Conservation (phyloP, 768 basidiomycete genomes). For the Melanogaster broomeanus region DNA sequence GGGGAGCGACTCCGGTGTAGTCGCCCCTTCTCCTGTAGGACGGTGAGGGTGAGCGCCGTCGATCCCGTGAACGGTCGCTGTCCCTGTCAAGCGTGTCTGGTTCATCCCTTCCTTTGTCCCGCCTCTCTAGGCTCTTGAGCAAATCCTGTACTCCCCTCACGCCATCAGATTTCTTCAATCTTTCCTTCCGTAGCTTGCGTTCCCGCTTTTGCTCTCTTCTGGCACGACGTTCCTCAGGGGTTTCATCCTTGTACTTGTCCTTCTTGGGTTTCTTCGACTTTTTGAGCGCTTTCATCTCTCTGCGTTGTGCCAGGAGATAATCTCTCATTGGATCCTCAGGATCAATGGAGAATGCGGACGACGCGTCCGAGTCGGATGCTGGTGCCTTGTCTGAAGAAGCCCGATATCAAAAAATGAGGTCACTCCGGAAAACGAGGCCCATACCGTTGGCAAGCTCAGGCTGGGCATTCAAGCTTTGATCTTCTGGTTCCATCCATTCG, state of each 20-base stretch:
- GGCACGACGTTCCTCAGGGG: constrained; percentile 73
- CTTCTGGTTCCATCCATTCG: constrained; percentile 83
- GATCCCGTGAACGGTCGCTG: constrained; percentile 8
- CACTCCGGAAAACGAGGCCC: constrained; percentile 16
- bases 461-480: constrained; percentile 84
- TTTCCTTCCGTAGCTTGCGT: constrained; percentile 58
- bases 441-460: constrained; percentile 69
- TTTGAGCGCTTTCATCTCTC: constrained; percentile 64
- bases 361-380: constrained; percentile 66
- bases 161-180: constrained; percentile 58
- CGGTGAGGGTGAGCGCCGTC: constrained; percentile 18
- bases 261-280: constrained; percentile 65
- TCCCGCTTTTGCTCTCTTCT: constrained; percentile 75
- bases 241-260: constrained; percentile 71
- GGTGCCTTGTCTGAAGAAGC: constrained; percentile 46
- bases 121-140: constrained; percentile 48
- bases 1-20: constrained; percentile 4
- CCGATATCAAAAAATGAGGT: constrained; percentile 1
- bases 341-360: constrained; percentile 72
- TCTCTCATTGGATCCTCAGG: constrained; percentile 98
- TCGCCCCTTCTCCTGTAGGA: background rate
- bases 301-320: constrained; percentile 76
- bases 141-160: constrained; percentile 69
- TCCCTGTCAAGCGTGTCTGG: constrained; percentile 13
- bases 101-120: constrained; percentile 10